These are phyloP conservation scores for Akanthomyces uredinophilus DNA, from an alignment of 2,329 filamentous ascomycete genomes.

Conservation along the genomic window DNA sequence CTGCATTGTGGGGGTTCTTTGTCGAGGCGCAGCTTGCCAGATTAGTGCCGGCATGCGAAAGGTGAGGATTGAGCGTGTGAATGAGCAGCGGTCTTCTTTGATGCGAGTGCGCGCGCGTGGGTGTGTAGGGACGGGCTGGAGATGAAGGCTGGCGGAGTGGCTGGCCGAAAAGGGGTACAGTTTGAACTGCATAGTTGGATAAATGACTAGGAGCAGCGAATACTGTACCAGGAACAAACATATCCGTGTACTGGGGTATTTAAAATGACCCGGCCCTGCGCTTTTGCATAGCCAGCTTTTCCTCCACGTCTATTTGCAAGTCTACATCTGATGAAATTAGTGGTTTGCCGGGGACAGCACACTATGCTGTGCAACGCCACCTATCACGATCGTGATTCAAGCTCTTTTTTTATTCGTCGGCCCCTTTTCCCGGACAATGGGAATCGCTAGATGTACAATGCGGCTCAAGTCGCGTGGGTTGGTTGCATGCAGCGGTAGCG, in stretches of 20 bases:
- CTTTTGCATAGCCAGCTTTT: too few species aligned
- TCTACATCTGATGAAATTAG: too few species aligned
- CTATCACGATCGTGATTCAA: not conserved
- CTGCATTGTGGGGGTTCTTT: not conserved
- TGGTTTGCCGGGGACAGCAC: too few species aligned
- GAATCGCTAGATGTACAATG: not conserved
- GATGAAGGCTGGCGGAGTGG: not conserved
- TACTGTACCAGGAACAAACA: too few species aligned
- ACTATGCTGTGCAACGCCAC: too few species aligned
- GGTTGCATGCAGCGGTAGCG: conserved; percentile 7
- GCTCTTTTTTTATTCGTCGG: too few species aligned
- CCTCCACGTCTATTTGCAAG: too few species aligned
- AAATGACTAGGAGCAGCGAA: too few species aligned
- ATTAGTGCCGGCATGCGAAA: conserved; percentile 5
- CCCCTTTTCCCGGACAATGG: not conserved
- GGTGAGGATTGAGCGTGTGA: not conserved
- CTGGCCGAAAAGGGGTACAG: not conserved
- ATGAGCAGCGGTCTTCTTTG: not conserved
- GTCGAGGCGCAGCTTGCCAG: not conserved
- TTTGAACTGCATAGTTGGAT: too few species aligned
- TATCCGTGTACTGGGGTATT: too few species aligned
- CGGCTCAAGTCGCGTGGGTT: not conserved
- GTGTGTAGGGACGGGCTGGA: not conserved
- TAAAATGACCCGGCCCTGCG: too few species aligned
- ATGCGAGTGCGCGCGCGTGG: not conserved